Percentiles rank a stretch among this genome's conserved stretches.
phyloP scores from a whole-genome alignment of 129 eudicot species.

The Chrysanthemum lavandulifolium region DNA sequence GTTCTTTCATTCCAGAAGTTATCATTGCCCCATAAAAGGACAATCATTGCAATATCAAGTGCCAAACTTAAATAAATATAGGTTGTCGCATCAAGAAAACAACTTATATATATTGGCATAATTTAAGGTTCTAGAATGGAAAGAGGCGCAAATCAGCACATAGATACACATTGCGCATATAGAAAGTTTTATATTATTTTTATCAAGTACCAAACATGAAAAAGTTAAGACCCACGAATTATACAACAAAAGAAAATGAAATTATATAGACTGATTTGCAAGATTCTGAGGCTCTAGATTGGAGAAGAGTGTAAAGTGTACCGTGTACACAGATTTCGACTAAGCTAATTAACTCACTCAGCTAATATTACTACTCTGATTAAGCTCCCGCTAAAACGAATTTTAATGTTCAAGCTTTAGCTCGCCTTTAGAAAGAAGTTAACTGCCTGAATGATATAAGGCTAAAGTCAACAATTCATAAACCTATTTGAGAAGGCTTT shows the following conservation, averaged over 20 bases:
- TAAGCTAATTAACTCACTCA: neutral
- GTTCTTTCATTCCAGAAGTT: no score
- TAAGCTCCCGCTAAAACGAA: neutral
- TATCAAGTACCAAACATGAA: neutral
- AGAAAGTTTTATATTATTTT: neutral
- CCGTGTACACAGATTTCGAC: neutral
- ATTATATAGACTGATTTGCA: neutral
- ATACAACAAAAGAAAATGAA: neutral
- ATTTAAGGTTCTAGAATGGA: neutral
- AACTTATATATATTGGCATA: no score
- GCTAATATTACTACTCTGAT: constrained; percentile 1
- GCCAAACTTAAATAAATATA: no score
- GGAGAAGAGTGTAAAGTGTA: neutral
- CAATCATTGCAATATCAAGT: no score
- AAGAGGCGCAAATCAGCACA: neutral
- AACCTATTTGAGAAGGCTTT: no score
- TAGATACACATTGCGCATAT: neutral
- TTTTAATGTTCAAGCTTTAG: neutral
- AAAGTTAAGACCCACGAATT: neutral
- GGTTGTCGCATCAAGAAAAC: no score
- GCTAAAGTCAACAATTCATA: no score
- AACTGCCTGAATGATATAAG: no score
- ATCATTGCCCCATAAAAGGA: no score
- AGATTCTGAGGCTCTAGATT: neutral
- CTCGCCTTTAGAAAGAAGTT: neutral